Base-by-base conservation (phyloP, 73 alveolate species). In the Paramecium bursaria region DNA sequence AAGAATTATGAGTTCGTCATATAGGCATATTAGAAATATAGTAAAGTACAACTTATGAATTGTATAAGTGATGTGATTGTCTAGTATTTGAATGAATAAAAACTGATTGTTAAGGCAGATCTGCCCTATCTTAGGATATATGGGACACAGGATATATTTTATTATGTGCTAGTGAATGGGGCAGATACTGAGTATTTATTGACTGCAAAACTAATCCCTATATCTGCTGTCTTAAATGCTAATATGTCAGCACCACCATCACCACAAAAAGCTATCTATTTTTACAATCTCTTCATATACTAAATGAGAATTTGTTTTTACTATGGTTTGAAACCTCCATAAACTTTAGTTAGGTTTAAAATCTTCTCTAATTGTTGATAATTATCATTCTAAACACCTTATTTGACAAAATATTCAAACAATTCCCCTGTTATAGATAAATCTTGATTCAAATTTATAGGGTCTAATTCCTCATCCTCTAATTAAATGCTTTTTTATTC, bases 1-100 rank as follows among this genome's bases (percentile, higher is more conserved):
- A 67, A 47, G 27, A 67, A 67, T 39, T 67, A 42, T 17, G 82
- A 67, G 35, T 67, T 67, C 4, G 82, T 67, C 82, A 67, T 67
- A 21, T 67, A 67, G 17, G 60, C 19, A 27, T 67, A 67, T 67
- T 67, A 7, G 3, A 67, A 67, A 67, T 67, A 67, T 1, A 67
- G 29, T 44, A 67, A 39, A 17, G 82, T 67, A 29, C 82, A 67
- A 35, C 82, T 67, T 6, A 67, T 25, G 44, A 67, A 67, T 19
- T 67, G 57, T 0, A 67, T 57, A 39, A 67, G 35, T 14, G 82
- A 67, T 19, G 60, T 39, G 50, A 67, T 31, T 9, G 82, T 67
- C 82, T 39, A 39, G 27, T 67, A 67, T 67, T 67, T 57, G 21
- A 67, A 67, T 4, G 47, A 26, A 15, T 67, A 25, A 42, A 67